Conservation (phyloP, 129 eudicot species). For the Flaveria brownii region DNA sequence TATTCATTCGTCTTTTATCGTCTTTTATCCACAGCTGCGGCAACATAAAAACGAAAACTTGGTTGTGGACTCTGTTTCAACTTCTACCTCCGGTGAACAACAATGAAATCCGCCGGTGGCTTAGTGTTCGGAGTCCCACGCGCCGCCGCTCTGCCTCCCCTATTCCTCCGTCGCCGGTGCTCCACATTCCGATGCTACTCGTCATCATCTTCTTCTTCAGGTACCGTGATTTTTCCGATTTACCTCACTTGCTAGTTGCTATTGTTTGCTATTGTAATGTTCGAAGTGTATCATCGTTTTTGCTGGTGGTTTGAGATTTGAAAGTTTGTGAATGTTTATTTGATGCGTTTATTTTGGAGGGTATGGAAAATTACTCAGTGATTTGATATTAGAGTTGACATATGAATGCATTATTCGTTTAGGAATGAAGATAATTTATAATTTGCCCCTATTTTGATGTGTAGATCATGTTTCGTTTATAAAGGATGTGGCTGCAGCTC, state of each 20-base stretch:
- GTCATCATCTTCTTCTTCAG: slow-evolving; percentile 54
- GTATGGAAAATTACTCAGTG: not conserved
- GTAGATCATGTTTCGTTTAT: slow-evolving; percentile 84
- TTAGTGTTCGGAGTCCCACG: slow-evolving; percentile 73
- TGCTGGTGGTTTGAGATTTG: too few relatives aligned
- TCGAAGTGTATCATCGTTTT: too few relatives aligned
- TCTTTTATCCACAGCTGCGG: slow-evolving; percentile 21
- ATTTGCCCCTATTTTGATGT: slow-evolving; percentile 21
- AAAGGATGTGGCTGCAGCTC: slow-evolving; percentile 76
- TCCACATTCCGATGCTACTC: slow-evolving; percentile 56
- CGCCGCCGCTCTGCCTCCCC: slow-evolving; percentile 57
- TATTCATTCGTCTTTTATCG: too few relatives aligned
- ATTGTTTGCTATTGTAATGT: not conserved
- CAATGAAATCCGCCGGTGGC: slow-evolving; percentile 73
- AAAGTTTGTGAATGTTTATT: not conserved
- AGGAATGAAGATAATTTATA: not conserved
- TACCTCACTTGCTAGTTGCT: not conserved
- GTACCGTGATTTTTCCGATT: slow-evolving; percentile 28
- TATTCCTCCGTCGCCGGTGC: slow-evolving; percentile 48
- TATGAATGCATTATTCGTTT: not conserved
- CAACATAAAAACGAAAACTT: slow-evolving; percentile 36
- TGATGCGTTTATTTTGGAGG: not conserved
- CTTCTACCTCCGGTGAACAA: slow-evolving; percentile 6
- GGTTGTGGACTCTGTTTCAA: slow-evolving; percentile 22
- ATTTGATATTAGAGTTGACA: not conserved